Base-by-base conservation (phyloP, 2,329 filamentous ascomycete genomes). In the Nigrospora sphaerica region DNA sequence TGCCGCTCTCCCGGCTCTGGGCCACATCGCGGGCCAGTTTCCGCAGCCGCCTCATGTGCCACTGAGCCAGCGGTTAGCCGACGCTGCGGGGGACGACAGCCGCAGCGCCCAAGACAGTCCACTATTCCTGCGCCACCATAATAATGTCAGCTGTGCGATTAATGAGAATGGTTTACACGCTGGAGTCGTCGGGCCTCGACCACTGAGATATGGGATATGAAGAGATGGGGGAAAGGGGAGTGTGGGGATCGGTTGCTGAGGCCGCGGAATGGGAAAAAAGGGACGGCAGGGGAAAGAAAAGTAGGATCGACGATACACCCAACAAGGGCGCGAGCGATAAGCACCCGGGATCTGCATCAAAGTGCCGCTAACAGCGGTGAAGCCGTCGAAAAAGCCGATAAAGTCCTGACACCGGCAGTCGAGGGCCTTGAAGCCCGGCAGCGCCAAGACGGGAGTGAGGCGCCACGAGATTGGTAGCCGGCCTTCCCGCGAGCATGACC, bases 21-120 rank as follows among this genome's bases (percentile, higher is more conserved):
- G 60, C 61, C 44, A 62, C 57, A 7, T 57, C 57, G 6, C 51
- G 48, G 45, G 62, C 63, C 10, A 59, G 43, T 28, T 56, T 59
- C n/a, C 59, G 50, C 37, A 63, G 46, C n/a, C 58, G 50, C 7
- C 58, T 51, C 45, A 62, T 60, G 35, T 64, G 61, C 61, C 60
- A 64, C 62, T 59, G 62, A 10, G 57, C 58, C 23, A 62, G 49
- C 12, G 57, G 52, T 18, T 55, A 60, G 4, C 62, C 53, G 10
- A 60, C 46, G 23, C 54, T 54, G 14, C 62, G 46, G 4, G 58
- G 39, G 1, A 49, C 53, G 7, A 60, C 57, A 0, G 56, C 54
- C 5, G 49, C 54, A n/a, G 46, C 54, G 1, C 59, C 58, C 6
- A 53, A 56, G 7, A 54, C 45, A 0, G 53, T 56, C 59, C 61